Evolutionary conservation across 345 rosid species (phyloP), one percentile per base, ranked within the genome.

Genomic region (Salix arbutifolia): DNA sequence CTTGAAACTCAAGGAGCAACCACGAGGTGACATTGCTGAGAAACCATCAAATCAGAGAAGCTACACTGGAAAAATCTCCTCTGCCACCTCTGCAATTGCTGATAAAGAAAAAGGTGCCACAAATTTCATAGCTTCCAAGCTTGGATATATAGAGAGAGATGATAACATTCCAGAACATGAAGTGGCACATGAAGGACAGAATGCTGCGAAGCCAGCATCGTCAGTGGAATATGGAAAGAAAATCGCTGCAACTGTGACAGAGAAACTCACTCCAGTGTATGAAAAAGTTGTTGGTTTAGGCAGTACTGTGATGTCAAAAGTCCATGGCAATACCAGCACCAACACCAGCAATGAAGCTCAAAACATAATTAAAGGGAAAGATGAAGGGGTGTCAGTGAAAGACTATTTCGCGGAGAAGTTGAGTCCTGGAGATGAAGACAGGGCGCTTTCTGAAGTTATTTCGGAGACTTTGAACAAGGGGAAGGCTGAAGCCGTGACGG

Each of bases 341-440:
- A 76, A 78, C 13, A 46, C 71, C 13, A 67, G 52, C 6, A 44
- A 17, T 19, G 65, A 38, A 76, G n/a, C 60, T 58, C 48, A 62
- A 35, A 61, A 35, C 28, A 1, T 74, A 30, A 17, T 37, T 1
- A 69, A 62, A 35, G 83, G 67, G 48, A 83, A 88, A 78, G 88
- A 88, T 33, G 87, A 83, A 71, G 90, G 88, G 42, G 85, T 81
- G 8, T 84, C 97, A 1, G 76, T 88, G 67, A 91, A 65, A 81
- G 86, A 81, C 18, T 91, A 88, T 35, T 8, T 89, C 2, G 79
- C 79, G 4, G 94, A 91, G 80, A 94, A 91, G 74, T 28, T 94
- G 61, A 90, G 67, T 88, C 95, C 97, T 0, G 89, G 94, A 14
- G 98, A 91, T 56, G 98, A 85, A 79, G 95, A 92, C 53, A 88